Evolutionary conservation across 768 basidiomycete genomes (phyloP).

Genomic region (Mycena sanguinolenta): DNA sequence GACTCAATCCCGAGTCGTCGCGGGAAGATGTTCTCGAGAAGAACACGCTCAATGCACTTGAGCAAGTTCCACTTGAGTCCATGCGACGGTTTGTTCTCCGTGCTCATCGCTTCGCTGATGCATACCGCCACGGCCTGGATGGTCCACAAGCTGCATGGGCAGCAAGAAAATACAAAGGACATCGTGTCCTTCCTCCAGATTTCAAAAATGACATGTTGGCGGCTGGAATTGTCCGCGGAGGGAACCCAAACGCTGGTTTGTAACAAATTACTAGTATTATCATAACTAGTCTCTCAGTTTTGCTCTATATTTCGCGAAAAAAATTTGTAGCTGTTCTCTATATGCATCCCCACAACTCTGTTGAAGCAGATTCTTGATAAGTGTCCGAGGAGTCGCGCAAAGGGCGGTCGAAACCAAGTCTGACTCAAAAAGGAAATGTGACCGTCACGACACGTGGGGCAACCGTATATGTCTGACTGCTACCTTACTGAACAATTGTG

Average conservation of each 20-base stretch:
- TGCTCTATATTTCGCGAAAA: too few relatives aligned
- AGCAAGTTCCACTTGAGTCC: conserved; percentile 18
- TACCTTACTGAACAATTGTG: too few relatives aligned
- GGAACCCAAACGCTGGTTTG: too few relatives aligned
- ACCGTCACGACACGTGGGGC: too few relatives aligned
- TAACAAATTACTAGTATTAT: too few relatives aligned
- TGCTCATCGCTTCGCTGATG: conserved; percentile 17
- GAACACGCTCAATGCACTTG: conserved; percentile 30
- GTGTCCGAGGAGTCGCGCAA: neutral
- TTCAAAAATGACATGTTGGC: too few relatives aligned
- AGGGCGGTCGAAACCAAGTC: neutral
- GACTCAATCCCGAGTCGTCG: too few relatives aligned
- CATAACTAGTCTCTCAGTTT: too few relatives aligned
- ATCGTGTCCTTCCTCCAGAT: neutral
- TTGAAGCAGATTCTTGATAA: neutral
- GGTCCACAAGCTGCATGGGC: conserved; percentile 4
- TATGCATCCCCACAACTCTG: neutral
- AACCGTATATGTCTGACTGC: too few relatives aligned
- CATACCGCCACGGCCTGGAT: conserved; percentile 18
- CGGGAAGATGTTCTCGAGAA: conserved; percentile 42
- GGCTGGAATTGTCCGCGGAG: too few relatives aligned
- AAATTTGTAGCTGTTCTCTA: neutral
- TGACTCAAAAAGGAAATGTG: too few relatives aligned
- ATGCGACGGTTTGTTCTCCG: conserved; percentile 20
- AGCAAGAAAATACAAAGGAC: neutral